phyloP scores from a whole-genome alignment of 163 green algal genomes.

The Trebouxiophyceae sp. region DNA sequence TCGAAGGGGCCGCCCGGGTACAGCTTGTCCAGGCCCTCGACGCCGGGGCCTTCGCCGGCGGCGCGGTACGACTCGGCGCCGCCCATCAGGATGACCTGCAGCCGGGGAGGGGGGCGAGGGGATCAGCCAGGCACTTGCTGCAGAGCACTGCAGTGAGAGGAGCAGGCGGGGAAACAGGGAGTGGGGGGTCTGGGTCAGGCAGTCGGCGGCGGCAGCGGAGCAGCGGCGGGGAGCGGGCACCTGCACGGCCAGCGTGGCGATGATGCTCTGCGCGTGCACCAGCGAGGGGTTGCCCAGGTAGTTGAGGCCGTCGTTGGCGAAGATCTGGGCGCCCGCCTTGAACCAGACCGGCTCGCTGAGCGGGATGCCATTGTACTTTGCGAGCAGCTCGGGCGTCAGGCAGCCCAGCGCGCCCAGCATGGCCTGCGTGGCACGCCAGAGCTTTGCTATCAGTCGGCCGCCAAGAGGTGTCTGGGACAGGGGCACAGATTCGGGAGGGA shows the following conservation, averaged over 20 bases:
- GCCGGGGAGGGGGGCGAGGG: not conserved
- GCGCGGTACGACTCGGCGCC: conserved; percentile 82
- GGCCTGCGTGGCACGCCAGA: too few species aligned
- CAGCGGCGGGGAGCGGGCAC: conserved; percentile 22
- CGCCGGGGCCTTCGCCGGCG: conserved; percentile 63
- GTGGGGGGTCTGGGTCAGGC: too few species aligned
- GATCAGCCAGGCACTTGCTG: too few species aligned
- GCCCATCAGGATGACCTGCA: conserved; percentile 83
- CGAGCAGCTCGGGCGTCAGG: conserved; percentile 44
- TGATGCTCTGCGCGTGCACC: conserved; percentile 78
- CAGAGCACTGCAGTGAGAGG: too few species aligned
- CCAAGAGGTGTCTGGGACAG: too few species aligned
- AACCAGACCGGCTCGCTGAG: conserved; percentile 77
- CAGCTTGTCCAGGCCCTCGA: conserved; percentile 65
- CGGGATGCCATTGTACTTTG: conserved; percentile 42
- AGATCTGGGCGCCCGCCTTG: conserved; percentile 88
- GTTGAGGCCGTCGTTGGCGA: conserved; percentile 73
- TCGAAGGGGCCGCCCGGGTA: conserved; percentile 84
- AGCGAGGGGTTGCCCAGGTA: conserved; percentile 75
- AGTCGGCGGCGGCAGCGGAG: too few species aligned
- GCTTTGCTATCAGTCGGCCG: too few species aligned
- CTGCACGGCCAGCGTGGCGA: conserved; percentile 60
- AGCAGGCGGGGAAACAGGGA: too few species aligned
- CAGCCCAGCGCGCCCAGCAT: conserved; percentile 58
- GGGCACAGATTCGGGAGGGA: not conserved